Conservation (phyloP, 345 rosid species). For the Anastatica hierochuntica region DNA sequence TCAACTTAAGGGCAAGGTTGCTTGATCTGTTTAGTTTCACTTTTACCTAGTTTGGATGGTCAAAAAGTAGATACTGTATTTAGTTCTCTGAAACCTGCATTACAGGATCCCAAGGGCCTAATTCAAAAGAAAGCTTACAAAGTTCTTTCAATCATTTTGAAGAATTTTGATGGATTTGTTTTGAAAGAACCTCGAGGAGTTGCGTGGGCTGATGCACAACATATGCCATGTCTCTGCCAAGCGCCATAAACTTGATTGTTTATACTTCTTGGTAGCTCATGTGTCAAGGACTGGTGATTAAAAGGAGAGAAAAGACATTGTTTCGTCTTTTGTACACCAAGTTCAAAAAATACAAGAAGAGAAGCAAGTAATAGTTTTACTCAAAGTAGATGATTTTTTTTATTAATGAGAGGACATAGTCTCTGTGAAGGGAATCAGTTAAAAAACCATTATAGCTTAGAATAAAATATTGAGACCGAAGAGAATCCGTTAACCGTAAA, state of each 20-base stretch:
- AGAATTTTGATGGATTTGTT: slow-evolving; percentile 47
- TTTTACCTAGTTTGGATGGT: slow-evolving; percentile 62
- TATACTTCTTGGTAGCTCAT: slow-evolving; percentile 60
- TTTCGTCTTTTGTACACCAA: slow-evolving; percentile 71
- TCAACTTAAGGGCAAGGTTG: slow-evolving; percentile 52
- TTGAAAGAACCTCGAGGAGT: slow-evolving; percentile 52
- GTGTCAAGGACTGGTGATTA: slow-evolving; percentile 52
- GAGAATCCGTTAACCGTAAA: too few species aligned
- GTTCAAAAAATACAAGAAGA: too few species aligned
- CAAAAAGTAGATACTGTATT: slow-evolving; percentile 46
- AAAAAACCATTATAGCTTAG: too few species aligned
- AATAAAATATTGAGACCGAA: too few species aligned
- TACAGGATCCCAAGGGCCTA: slow-evolving; percentile 64
- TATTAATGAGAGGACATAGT: too few species aligned
- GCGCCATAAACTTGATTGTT: slow-evolving; percentile 85
- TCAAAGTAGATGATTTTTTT: too few species aligned
- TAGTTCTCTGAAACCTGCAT: slow-evolving; percentile 59
- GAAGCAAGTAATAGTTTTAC: too few species aligned
- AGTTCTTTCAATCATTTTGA: slow-evolving; percentile 69
- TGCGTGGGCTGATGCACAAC: slow-evolving; percentile 63
- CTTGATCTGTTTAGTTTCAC: slow-evolving; percentile 74
- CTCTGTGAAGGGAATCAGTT: too few species aligned
- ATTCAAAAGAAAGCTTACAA: slow-evolving; percentile 93
- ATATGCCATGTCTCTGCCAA: slow-evolving; percentile 91
- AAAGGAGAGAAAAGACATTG: slow-evolving; percentile 41